phyloP scores from a whole-genome alignment of 2,329 filamentous ascomycete species.

The Teratosphaeria gauchensis region DNA sequence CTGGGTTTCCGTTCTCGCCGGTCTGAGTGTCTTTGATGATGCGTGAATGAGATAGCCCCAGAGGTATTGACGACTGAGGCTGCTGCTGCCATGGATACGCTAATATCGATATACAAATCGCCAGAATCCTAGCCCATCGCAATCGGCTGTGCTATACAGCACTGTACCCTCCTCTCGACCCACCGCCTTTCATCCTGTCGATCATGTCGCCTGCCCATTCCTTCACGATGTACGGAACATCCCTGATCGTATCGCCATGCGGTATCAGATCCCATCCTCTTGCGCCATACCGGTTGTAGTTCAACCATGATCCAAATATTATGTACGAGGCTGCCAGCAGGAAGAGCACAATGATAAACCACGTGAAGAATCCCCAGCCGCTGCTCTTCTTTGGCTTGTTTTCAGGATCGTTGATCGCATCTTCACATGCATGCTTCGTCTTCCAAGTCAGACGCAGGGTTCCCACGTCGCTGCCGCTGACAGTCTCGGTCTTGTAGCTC shows the following conservation, averaged over 20 bases:
- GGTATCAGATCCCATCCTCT: conserved; percentile 91
- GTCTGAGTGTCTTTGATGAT: not conserved
- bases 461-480: conserved; percentile 40
- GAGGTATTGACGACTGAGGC: no score
- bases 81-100: not conserved
- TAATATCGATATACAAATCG: not conserved
- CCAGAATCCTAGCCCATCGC: not conserved
- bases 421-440: conserved; percentile 78
- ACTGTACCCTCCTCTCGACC: conserved; percentile 73
- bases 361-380: conserved; percentile 94
- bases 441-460: conserved; percentile 72
- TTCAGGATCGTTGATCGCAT: conserved; percentile 33
- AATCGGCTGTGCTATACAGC: conserved; percentile 59
- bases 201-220: conserved; percentile 75
- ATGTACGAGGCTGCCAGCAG: conserved; percentile 78
- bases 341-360: conserved; percentile 87
- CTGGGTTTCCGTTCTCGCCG: not conserved
- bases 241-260: conserved; percentile 83
- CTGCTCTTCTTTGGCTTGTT: conserved; percentile 33
- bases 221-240: conserved; percentile 83
- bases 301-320: conserved; percentile 97
- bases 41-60: not conserved
- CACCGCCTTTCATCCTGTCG: conserved; percentile 75
- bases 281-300: conserved; percentile 94
- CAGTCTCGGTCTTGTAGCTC: conserved; percentile 55